These are phyloP conservation scores for Pisolithus microcarpus DNA, from an alignment of 768 basidiomycete species.

Conservation along the genomic window DNA sequence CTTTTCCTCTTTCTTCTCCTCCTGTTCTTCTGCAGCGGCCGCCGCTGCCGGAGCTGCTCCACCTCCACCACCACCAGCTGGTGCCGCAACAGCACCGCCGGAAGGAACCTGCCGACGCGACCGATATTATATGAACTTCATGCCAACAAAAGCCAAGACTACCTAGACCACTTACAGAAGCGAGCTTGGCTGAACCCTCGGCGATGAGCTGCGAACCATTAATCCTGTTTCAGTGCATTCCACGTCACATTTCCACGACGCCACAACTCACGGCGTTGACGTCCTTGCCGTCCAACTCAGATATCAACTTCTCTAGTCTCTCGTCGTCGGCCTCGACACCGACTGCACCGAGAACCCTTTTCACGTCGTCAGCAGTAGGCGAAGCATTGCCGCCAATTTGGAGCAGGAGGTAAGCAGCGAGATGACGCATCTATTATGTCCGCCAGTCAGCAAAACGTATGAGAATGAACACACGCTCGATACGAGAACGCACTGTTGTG, in stretches of 20 bases:
- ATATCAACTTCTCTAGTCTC: conserved; percentile 73
- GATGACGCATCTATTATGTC: conserved; percentile 92
- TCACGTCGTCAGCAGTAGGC: conserved; percentile 83
- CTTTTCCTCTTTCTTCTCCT: conserved; percentile 89
- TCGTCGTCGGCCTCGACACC: conserved; percentile 85
- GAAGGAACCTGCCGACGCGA: conserved; percentile 66
- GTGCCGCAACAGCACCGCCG: conserved; percentile 71
- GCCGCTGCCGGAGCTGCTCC: conserved; percentile 49
- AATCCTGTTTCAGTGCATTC: not conserved
- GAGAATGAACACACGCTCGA: not conserved
- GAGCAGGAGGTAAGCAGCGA: conserved; percentile 97
- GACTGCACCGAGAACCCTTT: conserved; percentile 76
- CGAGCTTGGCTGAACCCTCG: conserved; percentile 87
- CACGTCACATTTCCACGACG: conserved; percentile 1
- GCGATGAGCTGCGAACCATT: conserved; percentile 62
- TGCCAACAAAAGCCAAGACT: not conserved
- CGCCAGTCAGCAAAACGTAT: too few relatives aligned
- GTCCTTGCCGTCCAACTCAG: conserved; percentile 88
- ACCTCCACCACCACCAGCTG: conserved; percentile 40
- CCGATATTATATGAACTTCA: conserved; percentile 2
- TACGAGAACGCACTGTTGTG: conserved; percentile 36
- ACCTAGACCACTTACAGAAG: conserved; percentile 60
- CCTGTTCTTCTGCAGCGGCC: conserved; percentile 56
- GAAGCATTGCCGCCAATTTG: conserved; percentile 86
- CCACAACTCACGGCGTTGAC: conserved; percentile 71